Evolutionary conservation across 1,139 yeast genomes (phyloP).

Genomic region (Yamadazyma friedrichii): DNA sequence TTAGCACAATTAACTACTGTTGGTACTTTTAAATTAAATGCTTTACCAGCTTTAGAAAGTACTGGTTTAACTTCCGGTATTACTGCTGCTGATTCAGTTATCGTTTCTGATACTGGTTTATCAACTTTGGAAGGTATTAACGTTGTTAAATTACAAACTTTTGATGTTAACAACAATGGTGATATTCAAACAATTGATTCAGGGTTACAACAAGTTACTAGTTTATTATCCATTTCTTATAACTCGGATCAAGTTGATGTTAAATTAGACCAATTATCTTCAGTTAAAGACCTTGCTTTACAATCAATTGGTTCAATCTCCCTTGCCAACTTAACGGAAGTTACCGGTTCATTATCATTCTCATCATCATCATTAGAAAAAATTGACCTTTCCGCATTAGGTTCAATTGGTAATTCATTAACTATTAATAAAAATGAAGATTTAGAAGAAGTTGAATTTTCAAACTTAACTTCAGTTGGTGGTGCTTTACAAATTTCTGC

Average conservation of each 20-base stretch:
- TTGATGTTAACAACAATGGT: conserved; percentile 85
- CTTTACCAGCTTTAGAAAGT: conserved; percentile 76
- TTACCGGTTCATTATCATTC: conserved; percentile 82
- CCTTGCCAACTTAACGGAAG: conserved; percentile 62
- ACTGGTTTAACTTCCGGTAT: conserved; percentile 76
- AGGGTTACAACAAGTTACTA: conserved; percentile 71
- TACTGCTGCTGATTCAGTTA: conserved; percentile 67
- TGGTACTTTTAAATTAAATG: conserved; percentile 73
- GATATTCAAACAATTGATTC: conserved; percentile 67
- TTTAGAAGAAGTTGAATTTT: conserved; percentile 68
- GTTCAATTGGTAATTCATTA: conserved; percentile 75
- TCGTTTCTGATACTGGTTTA: conserved; percentile 85
- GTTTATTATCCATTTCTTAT: conserved; percentile 73
- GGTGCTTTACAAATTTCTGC: conserved; percentile 89
- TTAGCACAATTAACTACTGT: conserved; percentile 81
- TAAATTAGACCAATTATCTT: conserved; percentile 62
- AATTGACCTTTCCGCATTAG: conserved; percentile 56
- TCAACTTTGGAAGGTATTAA: conserved; percentile 77
- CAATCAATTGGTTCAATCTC: conserved; percentile 74
- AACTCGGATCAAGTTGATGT: conserved; percentile 78
- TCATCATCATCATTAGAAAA: conserved; percentile 60
- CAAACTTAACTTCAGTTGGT: conserved; percentile 66
- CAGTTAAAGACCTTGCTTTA: conserved; percentile 86
- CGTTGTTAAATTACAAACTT: conserved; percentile 66
- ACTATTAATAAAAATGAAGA: conserved; percentile 72